These are phyloP conservation scores for Ascochyta lentis DNA, from an alignment of 2,329 filamentous ascomycete species.

Conservation along the genomic window DNA sequence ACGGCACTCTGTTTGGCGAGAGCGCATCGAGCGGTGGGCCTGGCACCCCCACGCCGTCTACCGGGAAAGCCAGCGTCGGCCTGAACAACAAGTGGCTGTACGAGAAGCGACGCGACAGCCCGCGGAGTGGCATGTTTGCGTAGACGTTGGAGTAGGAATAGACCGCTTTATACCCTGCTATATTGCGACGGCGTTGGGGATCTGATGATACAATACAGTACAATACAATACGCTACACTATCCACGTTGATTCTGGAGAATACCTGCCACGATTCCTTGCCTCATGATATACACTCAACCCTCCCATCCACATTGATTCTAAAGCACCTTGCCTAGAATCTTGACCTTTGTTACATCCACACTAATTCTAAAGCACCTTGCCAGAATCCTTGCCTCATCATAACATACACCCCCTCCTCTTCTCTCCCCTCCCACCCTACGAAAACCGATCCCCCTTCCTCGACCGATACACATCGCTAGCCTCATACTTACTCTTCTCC, in stretches of 20 bases:
- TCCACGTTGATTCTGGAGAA: too few species aligned
- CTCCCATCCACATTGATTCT: too few species aligned
- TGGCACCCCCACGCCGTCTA: constrained; percentile 70
- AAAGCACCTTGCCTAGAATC: too few species aligned
- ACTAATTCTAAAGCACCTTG: too few species aligned
- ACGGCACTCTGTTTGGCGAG: constrained; percentile 47
- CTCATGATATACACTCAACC: too few species aligned
- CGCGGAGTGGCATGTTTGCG: constrained; percentile 39
- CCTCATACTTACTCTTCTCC: constrained; percentile 93
- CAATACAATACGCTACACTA: too few species aligned
- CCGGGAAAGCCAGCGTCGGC: constrained; percentile 70
- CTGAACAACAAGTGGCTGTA: constrained; percentile 96
- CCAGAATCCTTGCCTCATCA: too few species aligned
- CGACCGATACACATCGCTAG: constrained; percentile 74
- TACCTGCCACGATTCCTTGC: too few species aligned
- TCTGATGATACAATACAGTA: neutral
- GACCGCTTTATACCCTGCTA: constrained; percentile 43
- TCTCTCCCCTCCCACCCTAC: constrained; percentile 16
- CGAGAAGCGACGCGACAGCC: constrained; percentile 72
- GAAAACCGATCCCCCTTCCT: constrained; percentile 85
- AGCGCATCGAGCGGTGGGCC: constrained; percentile 55
- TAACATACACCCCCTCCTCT: too few species aligned
- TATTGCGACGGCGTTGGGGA: constrained; percentile 33
- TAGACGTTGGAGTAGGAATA: constrained; percentile 19
- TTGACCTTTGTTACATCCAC: neutral